Percentiles rank a stretch among this genome's conserved stretches.
phyloP scores from a whole-genome alignment of 139 green algal species.

The Coelastrella sp. region DNA sequence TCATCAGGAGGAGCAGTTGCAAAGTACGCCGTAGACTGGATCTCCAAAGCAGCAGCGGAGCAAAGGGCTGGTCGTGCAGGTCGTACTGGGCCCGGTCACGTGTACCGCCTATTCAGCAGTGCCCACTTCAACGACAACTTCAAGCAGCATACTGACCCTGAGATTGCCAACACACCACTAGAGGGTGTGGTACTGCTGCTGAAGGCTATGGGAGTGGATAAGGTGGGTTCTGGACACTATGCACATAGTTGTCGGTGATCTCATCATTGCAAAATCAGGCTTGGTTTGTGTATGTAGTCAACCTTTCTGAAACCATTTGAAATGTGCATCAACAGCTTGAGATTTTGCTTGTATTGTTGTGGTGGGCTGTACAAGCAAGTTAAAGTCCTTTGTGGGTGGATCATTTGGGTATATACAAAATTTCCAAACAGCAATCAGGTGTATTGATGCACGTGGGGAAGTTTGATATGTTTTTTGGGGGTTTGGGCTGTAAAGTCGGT shows the following conservation, averaged over 20 bases:
- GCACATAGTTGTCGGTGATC: no score
- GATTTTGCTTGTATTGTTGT: no score
- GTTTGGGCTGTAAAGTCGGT: not conserved
- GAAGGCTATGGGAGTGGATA: slow-evolving; percentile 94
- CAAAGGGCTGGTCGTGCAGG: slow-evolving; percentile 94
- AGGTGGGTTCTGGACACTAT: no score
- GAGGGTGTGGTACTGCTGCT: slow-evolving; percentile 94
- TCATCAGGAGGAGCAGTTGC: slow-evolving; percentile 61
- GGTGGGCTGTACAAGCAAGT: no score
- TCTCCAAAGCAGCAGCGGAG: slow-evolving; percentile 87
- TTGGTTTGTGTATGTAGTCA: no score
- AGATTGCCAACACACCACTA: slow-evolving; percentile 88
- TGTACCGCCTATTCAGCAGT: slow-evolving; percentile 93
- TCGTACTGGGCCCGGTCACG: slow-evolving; percentile 93
- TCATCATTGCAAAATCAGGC: no score
- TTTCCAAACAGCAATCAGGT: no score
- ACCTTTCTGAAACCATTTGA: no score
- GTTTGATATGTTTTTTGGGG: not conserved
- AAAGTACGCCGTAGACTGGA: slow-evolving; percentile 86
- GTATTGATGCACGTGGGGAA: not conserved
- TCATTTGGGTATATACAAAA: no score
- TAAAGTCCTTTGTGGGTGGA: no score
- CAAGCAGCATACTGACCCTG: slow-evolving; percentile 79
- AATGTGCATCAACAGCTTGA: no score
- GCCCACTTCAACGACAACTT: slow-evolving; percentile 94